These are phyloP conservation scores for Fragaria iinumae DNA, from an alignment of 306 rosid genomes.

Conservation along the genomic window DNA sequence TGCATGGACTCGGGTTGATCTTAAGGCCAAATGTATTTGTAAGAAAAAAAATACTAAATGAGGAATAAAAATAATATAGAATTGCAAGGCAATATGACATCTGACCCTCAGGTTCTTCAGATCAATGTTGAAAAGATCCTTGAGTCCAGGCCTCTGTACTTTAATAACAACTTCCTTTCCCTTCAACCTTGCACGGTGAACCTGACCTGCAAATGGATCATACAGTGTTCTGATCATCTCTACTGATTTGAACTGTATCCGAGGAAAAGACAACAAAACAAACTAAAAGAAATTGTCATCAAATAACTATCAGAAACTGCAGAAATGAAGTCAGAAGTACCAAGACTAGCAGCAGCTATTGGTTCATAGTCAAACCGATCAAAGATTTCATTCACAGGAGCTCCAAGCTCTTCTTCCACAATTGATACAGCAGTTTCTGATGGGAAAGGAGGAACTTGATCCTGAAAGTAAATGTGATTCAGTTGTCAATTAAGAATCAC, in stretches of 20 bases:
- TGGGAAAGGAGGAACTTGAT: slow-evolving; percentile 99
- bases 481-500: slow-evolving; percentile 19
- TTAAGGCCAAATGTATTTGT: not conserved
- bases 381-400: slow-evolving; percentile 59
- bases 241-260: slow-evolving; percentile 17
- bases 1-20: not conserved
- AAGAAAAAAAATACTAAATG: not conserved
- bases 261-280: not conserved
- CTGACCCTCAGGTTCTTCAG: slow-evolving; percentile 97
- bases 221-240: slow-evolving; percentile 16
- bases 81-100: slow-evolving; percentile 31
- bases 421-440: slow-evolving; percentile 80
- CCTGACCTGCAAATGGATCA: slow-evolving; percentile 78
- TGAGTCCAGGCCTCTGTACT: slow-evolving; percentile 99
- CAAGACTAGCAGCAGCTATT: slow-evolving; percentile 99
- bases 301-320: slow-evolving; percentile 8
- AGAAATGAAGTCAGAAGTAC: slow-evolving; percentile 46
- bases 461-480: slow-evolving; percentile 51
- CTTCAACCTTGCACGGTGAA: slow-evolving; percentile 87
- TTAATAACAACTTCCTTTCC: slow-evolving; percentile 86
- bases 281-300: not conserved
- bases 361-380: slow-evolving; percentile 92
- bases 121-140: slow-evolving; percentile 93
- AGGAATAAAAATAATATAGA: not conserved
- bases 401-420: slow-evolving; percentile 91